Percentiles rank a stretch among this genome's conserved stretches.
These are phyloP conservation scores for Trichoderma afroharzianum DNA, from an alignment of 2,329 filamentous ascomycete genomes.

Conservation along the genomic window DNA sequence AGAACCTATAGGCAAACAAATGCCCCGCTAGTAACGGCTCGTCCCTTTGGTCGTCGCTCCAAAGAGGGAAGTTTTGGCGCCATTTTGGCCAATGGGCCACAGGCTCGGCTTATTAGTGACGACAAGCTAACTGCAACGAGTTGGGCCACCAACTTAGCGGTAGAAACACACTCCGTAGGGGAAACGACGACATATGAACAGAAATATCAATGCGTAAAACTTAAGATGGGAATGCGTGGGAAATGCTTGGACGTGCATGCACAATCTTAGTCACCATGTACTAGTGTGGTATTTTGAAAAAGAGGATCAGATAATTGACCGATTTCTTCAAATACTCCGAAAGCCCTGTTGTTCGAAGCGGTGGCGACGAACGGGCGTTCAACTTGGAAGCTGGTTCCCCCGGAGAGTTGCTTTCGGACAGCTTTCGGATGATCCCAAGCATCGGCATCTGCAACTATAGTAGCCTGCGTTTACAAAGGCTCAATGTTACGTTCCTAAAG, in stretches of 20 bases:
- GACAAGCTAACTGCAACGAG: not conserved
- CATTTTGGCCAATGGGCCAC: not conserved
- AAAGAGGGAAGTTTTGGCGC: not conserved
- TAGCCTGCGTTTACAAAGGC: not conserved
- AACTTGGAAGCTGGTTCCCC: not conserved
- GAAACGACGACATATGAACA: not conserved
- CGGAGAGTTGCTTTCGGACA: not conserved
- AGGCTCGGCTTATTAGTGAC: not conserved
- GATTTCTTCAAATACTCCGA: not conserved
- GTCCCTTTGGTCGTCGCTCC: conserved; percentile 2
- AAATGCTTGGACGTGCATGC: not conserved
- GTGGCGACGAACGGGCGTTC: not conserved
- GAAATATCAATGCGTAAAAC: not conserved
- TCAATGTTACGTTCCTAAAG: not conserved
- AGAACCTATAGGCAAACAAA: not conserved
- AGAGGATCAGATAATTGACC: not conserved
- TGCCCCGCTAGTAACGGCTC: conserved; percentile 3
- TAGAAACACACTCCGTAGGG: too few species aligned
- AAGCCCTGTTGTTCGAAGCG: not conserved
- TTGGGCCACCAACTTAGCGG: not conserved
- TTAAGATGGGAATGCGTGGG: not conserved
- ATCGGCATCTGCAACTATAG: not conserved
- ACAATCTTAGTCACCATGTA: not conserved
- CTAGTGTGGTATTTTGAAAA: not conserved
- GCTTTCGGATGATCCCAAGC: not conserved